Base-by-base conservation (phyloP, 495 filamentous ascomycete genomes). In the Penicillium paxilli region DNA sequence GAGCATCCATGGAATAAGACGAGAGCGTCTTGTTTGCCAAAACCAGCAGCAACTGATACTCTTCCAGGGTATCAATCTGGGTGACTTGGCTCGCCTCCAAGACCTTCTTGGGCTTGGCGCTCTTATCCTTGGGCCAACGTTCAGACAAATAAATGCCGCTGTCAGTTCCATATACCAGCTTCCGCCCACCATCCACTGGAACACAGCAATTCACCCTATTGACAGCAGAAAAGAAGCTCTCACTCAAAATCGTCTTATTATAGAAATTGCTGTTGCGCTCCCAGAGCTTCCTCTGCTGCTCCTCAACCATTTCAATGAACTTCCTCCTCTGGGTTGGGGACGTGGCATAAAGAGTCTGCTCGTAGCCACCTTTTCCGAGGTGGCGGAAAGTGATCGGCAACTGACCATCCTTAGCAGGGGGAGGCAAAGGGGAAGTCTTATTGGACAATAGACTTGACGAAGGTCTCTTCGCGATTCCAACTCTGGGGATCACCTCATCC, bases 301-400 rank as follows among this genome's bases (percentile, higher is more conserved):
- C 78, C 59, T 96, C 92, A 58, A 99, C 96, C 62, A 89, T 83
- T 74, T 98, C 93, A 62, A 99, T 90, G 85, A 95, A 98, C 72
- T 98, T 98, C 62, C 88, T 83, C 53, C 92, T 80, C 17, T 87
- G 87, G 21, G 88, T 87, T 51, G 87, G 87, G 42, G 86, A 91
- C 19, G 84, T 81, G 22, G 90, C 92, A 69, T 87, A 98, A 1
- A 99, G 78, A n/a, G 92, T 92, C 57, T 88, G 79, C 63, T 96
- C 95, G 68, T 96, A 98, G 32, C 92, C 92, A 49, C 90, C 91
- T 66, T 92, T 95, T n/a, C 95, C 95, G 22, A 99, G 82, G 78
- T 98, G 95, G 48, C 87, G 84, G 79, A 99, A 98, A n/a, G 92
- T 98, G 61, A 99, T 94, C 1, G 95, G 95, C 70, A 89, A 91